Conservation (phyloP, 768 basidiomycete genomes). For the Cyclocybe cylindracea region DNA sequence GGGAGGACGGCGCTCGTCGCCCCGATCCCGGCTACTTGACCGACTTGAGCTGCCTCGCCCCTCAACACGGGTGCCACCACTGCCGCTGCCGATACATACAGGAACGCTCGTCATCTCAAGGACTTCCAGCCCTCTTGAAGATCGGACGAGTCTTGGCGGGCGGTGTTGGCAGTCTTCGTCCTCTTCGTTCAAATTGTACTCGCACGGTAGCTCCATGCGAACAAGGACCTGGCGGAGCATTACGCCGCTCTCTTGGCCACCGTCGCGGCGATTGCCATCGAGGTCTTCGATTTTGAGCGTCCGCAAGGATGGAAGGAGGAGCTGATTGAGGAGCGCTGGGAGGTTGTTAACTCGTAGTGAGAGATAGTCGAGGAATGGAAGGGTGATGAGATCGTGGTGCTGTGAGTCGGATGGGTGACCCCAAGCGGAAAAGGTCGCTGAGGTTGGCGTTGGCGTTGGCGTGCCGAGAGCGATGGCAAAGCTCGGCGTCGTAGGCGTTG, state of each 20-base stretch:
- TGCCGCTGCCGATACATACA: background rate
- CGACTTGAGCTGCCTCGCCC: constrained; percentile 9
- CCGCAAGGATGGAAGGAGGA: constrained; percentile 31
- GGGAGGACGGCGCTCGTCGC: too few relatives aligned
- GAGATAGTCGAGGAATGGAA: constrained; percentile 25
- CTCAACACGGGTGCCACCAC: background rate
- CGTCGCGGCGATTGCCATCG: constrained; percentile 30
- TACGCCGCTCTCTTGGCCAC: constrained; percentile 26
- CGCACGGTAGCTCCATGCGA: constrained; percentile 30
- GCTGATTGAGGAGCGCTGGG: constrained; percentile 26
- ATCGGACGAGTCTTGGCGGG: too few relatives aligned
- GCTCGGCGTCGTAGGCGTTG: background rate
- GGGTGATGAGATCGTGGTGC: constrained; percentile 14
- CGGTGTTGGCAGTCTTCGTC: too few relatives aligned
- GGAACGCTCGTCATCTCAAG: constrained; percentile 28
- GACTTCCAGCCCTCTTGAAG: constrained; percentile 16
- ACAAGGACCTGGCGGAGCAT: constrained; percentile 29
- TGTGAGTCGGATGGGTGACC: background rate
- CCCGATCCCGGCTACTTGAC: too few relatives aligned
- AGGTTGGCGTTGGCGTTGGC: background rate
- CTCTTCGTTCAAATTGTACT: constrained; percentile 3
- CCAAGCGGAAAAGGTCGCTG: background rate
- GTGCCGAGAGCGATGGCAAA: background rate
- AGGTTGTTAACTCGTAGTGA: constrained; percentile 36
- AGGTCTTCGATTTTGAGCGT: constrained; percentile 33